Evolutionary conservation across 345 rosid genomes (phyloP).

Genomic region (Melaleuca alternifolia): DNA sequence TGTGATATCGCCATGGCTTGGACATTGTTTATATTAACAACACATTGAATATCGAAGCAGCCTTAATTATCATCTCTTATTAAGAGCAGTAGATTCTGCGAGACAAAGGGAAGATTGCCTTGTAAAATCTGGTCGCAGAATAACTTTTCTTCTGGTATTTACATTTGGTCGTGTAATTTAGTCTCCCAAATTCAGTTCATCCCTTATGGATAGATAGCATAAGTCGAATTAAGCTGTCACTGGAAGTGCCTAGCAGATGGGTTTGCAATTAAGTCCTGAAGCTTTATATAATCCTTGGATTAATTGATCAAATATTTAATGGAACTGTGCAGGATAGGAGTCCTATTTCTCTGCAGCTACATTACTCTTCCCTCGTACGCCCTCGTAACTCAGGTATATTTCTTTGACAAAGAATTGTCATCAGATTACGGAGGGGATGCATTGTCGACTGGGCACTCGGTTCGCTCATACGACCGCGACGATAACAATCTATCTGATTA

Average conservation of each 20-base stretch:
- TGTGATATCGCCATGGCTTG: background rate
- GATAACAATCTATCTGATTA: constrained; percentile 51
- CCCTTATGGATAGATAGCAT: background rate
- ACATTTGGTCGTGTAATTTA: background rate
- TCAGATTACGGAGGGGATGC: constrained; percentile 27
- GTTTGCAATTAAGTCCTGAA: background rate
- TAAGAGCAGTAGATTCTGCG: background rate
- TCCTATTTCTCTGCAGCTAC: constrained; percentile 33
- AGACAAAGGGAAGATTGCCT: background rate
- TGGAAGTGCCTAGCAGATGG: background rate
- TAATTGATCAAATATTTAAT: background rate
- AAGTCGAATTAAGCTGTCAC: background rate
- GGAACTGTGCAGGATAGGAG: constrained; percentile 17
- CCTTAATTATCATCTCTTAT: background rate
- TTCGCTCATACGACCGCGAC: constrained; percentile 24
- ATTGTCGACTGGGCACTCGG: constrained; percentile 80
- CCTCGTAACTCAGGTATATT: constrained; percentile 37
- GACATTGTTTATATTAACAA: background rate
- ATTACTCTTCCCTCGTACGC: constrained; percentile 39
- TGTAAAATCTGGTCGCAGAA: background rate
- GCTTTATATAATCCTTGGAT: background rate
- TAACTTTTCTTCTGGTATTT: background rate
- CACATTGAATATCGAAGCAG: background rate
- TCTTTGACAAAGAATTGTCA: background rate
- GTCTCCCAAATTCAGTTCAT: background rate